Evolutionary conservation across 768 basidiomycete genomes (phyloP).

Genomic region (Boletus pseudo-olivaceus): DNA sequence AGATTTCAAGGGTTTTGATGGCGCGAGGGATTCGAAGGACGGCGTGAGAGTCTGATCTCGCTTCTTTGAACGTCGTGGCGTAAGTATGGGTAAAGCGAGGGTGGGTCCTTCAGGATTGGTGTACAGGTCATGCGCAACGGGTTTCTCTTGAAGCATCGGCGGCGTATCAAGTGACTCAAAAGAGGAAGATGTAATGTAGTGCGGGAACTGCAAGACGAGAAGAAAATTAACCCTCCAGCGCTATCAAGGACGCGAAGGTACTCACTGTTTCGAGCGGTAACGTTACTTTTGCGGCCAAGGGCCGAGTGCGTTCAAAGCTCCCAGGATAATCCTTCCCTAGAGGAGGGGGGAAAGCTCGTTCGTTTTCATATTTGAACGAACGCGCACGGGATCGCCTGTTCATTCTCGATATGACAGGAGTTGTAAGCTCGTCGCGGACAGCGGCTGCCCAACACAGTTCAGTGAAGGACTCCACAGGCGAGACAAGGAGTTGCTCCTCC

Average conservation of each 20-base stretch:
- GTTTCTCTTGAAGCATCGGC: slow-evolving; percentile 6
- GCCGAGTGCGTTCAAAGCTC: slow-evolving; percentile 10
- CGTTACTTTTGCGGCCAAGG: slow-evolving; percentile 16
- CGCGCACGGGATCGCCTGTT: slow-evolving; percentile 6
- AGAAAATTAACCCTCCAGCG: not conserved
- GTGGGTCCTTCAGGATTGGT: slow-evolving; percentile 17
- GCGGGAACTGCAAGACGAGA: slow-evolving; percentile 5
- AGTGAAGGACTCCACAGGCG: slow-evolving; percentile 38
- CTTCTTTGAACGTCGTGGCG: slow-evolving; percentile 11
- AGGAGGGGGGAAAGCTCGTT: not conserved
- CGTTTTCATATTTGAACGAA: slow-evolving; percentile 14
- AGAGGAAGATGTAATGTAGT: slow-evolving; percentile 4
- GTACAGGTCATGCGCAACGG: slow-evolving; percentile 13
- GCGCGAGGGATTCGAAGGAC: slow-evolving; percentile 2
- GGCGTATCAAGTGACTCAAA: slow-evolving; percentile 9
- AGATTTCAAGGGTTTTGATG: not conserved
- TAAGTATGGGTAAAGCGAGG: slow-evolving; percentile 7
- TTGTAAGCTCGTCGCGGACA: slow-evolving; percentile 26
- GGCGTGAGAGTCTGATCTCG: slow-evolving; percentile 8
- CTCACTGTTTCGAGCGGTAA: slow-evolving; percentile 18
- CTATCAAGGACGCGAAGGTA: not conserved
- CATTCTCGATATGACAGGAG: not conserved
- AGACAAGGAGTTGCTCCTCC: slow-evolving; percentile 38
- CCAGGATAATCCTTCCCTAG: slow-evolving; percentile 1
- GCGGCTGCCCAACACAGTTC: slow-evolving; percentile 40